phyloP scores from a whole-genome alignment of 139 green algal genomes.

The Chlamydomonas urium region DNA sequence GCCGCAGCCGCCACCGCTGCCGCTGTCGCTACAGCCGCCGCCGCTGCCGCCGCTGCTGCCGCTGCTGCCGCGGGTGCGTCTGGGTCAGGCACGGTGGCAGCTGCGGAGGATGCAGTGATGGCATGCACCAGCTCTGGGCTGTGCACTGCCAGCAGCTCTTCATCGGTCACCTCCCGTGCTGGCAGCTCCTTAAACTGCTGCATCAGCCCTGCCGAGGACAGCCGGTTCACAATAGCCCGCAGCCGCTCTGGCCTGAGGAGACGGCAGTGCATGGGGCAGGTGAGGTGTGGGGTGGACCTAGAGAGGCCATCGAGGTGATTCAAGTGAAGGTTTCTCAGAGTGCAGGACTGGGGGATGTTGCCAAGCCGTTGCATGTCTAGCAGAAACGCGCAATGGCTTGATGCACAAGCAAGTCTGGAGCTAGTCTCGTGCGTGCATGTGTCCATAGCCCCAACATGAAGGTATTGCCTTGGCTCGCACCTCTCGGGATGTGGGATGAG shows the following conservation, averaged over 20 bases:
- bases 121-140: slow-evolving; percentile 38
- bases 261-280: neutral
- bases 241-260: slow-evolving; percentile 59
- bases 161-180: slow-evolving; percentile 40
- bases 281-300: neutral
- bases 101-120: neutral
- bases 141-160: slow-evolving; percentile 60
- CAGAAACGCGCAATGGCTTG: neutral
- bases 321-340: neutral
- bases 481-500: slow-evolving; percentile 44
- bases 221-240: slow-evolving; percentile 56
- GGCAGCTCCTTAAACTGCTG: slow-evolving; percentile 25
- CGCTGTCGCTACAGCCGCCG: too few relatives aligned
- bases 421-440: too few relatives aligned
- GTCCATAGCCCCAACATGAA: neutral
- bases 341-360: neutral
- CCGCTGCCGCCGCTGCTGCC: too few relatives aligned
- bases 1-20: too few relatives aligned
- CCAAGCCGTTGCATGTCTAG: too few relatives aligned
- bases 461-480: slow-evolving; percentile 42
- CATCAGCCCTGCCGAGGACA: slow-evolving; percentile 39
- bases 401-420: too few relatives aligned
- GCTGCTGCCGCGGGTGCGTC: too few relatives aligned
- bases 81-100: slow-evolving; percentile 4
- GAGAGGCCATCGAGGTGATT: neutral